Percentiles rank a stretch among this genome's conserved stretches.
These are phyloP conservation scores for Neonectria coccinea DNA, from an alignment of 2,329 filamentous ascomycete species.

Conservation along the genomic window DNA sequence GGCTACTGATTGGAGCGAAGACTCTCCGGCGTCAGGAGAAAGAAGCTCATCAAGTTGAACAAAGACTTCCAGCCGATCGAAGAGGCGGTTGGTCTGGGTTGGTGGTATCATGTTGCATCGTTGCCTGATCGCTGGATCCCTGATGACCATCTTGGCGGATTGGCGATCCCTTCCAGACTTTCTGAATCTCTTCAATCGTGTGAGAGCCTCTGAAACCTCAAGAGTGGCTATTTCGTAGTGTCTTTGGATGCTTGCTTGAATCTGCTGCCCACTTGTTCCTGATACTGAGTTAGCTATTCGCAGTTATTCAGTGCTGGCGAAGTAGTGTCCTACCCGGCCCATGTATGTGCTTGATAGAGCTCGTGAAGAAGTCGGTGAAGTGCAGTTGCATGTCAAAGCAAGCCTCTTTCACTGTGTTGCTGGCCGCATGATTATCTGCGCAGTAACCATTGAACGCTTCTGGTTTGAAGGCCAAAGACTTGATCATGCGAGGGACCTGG, in stretches of 20 bases:
- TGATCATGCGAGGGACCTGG: background rate
- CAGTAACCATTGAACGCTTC: conserved; percentile 42
- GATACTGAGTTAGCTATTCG: background rate
- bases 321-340: background rate
- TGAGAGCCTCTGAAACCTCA: no score
- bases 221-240: no score
- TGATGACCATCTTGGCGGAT: no score
- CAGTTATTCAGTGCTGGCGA: no score
- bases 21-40: background rate
- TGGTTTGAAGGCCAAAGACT: background rate
- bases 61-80: conserved; percentile 18
- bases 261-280: background rate
- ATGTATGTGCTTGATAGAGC: background rate
- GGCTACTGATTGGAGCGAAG: conserved; percentile 18
- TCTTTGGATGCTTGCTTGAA: no score
- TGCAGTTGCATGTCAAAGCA: background rate
- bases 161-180: no score
- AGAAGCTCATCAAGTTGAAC: conserved; percentile 4
- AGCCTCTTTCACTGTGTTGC: background rate
- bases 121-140: no score
- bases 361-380: background rate
- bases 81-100: conserved; percentile 3
- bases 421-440: conserved; percentile 43
- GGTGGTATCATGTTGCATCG: no score
- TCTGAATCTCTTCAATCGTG: no score